phyloP scores from a whole-genome alignment of 73 alveolate genomes.

The Tetrahymena thermophila region DNA sequence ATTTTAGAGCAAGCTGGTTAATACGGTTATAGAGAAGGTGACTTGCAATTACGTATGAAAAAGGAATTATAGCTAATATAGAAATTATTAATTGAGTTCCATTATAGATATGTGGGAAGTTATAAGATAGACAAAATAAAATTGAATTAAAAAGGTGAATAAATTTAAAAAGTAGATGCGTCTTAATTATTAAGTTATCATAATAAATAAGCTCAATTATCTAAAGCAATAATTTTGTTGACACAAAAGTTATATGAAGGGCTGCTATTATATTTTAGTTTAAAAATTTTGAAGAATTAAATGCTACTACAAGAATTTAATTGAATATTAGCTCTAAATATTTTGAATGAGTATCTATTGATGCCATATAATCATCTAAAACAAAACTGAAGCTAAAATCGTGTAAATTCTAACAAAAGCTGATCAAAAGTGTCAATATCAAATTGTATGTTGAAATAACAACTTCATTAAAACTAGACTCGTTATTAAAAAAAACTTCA shows the following conservation, averaged over 20 bases:
- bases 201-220: background rate
- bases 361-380: background rate
- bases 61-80: background rate
- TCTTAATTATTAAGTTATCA: background rate
- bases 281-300: background rate
- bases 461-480: background rate
- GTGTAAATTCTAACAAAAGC: background rate
- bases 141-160: background rate
- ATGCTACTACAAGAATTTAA: background rate
- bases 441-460: background rate
- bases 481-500: background rate
- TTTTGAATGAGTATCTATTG: background rate
- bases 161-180: background rate
- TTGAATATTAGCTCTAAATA: background rate
- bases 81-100: background rate
- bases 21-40: background rate
- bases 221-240: background rate
- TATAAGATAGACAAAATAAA: background rate
- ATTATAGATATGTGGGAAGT: background rate
- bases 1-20: background rate
- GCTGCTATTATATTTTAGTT: background rate
- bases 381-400: background rate
- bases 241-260: background rate
- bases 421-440: background rate
- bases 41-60: background rate